A percentile compares a stretch with the other conserved stretches of the same genome.
These are phyloP conservation scores for Colletotrichum costaricense DNA, from an alignment of 2,329 filamentous ascomycete species.

Conservation along the genomic window DNA sequence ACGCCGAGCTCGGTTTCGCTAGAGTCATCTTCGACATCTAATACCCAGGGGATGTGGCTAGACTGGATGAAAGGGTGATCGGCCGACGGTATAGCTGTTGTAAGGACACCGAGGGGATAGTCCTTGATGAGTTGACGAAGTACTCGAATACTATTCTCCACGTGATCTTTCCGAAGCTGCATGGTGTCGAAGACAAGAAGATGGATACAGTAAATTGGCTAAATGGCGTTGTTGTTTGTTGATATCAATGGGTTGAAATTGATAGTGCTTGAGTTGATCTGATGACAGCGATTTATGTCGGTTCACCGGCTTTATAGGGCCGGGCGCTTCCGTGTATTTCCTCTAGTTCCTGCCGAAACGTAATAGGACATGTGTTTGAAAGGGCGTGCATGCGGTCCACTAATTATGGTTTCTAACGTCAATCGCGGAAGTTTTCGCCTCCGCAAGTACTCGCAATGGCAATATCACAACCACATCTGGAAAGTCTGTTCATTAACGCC, in stretches of 20 bases:
- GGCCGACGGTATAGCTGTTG: constrained; percentile 67
- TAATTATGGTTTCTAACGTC: neutral
- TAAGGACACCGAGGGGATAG: constrained; percentile 72
- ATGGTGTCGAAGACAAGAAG: constrained; percentile 50
- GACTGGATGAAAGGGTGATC: constrained; percentile 64
- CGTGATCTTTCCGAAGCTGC: constrained; percentile 67
- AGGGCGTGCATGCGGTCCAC: constrained; percentile 26
- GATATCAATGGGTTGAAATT: neutral
- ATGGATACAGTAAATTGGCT: accelerated
- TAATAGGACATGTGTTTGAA: constrained; percentile 4
- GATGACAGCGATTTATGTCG: neutral
- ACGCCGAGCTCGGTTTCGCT: constrained; percentile 53
- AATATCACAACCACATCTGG: too few species aligned
- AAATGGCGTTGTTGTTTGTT: neutral
- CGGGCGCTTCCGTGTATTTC: neutral
- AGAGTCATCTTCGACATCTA: constrained; percentile 59
- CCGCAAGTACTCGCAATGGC: neutral
- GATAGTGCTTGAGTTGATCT: neutral
- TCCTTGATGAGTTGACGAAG: constrained; percentile 68
- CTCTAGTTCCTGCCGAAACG: neutral
- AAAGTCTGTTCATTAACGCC: neutral
- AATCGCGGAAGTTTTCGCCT: constrained; percentile 7
- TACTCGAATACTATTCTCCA: constrained; percentile 58
- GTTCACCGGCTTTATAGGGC: constrained; percentile 6
- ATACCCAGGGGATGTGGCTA: constrained; percentile 70